Base-by-base conservation (phyloP, 768 basidiomycete species). In the Pholiota conissans region DNA sequence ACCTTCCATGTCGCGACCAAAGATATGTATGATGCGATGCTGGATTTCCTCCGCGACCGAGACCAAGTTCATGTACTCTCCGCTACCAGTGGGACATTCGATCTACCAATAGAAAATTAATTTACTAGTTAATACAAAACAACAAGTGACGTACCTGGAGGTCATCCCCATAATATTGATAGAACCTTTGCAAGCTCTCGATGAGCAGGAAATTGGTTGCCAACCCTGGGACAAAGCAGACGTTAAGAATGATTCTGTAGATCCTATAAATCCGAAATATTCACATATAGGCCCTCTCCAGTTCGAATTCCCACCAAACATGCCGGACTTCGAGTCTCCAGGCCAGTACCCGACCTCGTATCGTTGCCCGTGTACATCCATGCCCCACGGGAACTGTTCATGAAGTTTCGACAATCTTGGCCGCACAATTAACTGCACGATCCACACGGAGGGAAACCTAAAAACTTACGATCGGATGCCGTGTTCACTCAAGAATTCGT, bases 291-390 rank as follows among this genome's bases (percentile, higher is more conserved):
- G 90, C n/a, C 94, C 94, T 69, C 94, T 79, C 93, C 93, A 96
- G 63, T 95, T 95, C n/a, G 93, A 95, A 68, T 95, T 95, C n/a
- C 93, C 93, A 52, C 95, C 94, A 72, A 97, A 96, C 96, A 99
- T 99, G 47, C 95, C 95, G 10, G 93, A 95, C 64, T 84, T 85
- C 2, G 96, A 98, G 70, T 99, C 97, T 8, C 95, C 97, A 0
- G 97, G 96, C 97, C 97, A 98, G 73, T 98, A 99, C 30, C 84
- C 84, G 28, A 98, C 93, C 67, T 94, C 91, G 69, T 97, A 92
- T 39, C 87, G 82, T 64, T 98, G 85, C 14, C 94, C 95, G 59
- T 97, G 86, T 48, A 97, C 96, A 60, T 93, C 79, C 83, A 98
- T 97, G 5, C 89, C 90, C 91, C 93, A 99, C 3, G 97, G 97